Base-by-base conservation (phyloP, 2,329 filamentous ascomycete species). In the Xenoacremonium recifei region DNA sequence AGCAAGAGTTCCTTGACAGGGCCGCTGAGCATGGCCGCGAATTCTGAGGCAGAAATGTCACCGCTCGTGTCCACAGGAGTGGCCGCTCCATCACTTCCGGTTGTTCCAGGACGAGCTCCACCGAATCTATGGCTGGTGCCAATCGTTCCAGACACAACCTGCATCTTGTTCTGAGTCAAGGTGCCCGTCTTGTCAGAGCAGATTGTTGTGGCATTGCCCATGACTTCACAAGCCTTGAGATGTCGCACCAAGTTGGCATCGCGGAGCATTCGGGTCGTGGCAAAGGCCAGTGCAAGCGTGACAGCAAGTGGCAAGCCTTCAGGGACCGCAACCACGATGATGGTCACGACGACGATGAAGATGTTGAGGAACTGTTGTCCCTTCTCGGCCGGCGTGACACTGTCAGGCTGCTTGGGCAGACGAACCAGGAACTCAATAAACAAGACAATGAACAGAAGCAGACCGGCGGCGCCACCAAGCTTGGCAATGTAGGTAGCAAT, bases 351-450 rank as follows among this genome's bases (percentile, higher is more conserved):
- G 33, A 87, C 82, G 49, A 90, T 89, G 55, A 90, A 80, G 45
- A 89, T 88, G 45, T 85, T 77, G 52, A 89, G 73, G 55, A 89
- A 89, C 39, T 79, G 75, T 57, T 92, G 87, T 7, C 87, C 90
- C 68, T 95, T 96, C 39, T 82, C 64, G 3, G 87, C 82, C 3
- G 89, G 75, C 0, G 76, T 75, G 2, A 68, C 68, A 4, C 59
- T 50, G 44, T 79, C 72, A 15, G 49, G 49, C 64, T 69, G 40
- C 65, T 75, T 60, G 5, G 73, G 71, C 3, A 96, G 76, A 11
- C 80, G 69, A 35, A 83, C 88, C 9, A 93, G 72, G 60, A 95
- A 96, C 56, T 89, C 80, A 68, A 96, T 91, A 58, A 96, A 80
- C 12, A 96, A 75, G 34, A 95, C 85, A 35, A 92, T 75, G 67